phyloP scores from a whole-genome alignment of 2,329 filamentous ascomycete species.

The Penicillium vulpinum region DNA sequence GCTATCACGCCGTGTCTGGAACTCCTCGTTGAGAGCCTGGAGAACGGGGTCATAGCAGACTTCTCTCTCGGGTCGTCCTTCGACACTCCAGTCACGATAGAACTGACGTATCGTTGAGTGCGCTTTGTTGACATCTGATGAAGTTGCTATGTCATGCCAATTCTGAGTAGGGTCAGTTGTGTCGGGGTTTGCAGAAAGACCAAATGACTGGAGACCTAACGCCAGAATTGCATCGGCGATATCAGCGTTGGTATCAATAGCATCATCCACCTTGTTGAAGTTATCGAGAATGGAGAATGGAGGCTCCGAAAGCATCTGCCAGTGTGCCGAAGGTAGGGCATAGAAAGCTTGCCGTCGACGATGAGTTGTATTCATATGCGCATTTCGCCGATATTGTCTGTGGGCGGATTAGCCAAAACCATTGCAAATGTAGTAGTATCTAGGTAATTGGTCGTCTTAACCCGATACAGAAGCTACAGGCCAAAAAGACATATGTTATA shows the following conservation, averaged over 20 bases:
- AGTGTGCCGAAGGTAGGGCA: slow-evolving; percentile 78
- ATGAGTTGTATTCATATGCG: slow-evolving; percentile 90
- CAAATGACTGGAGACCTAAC: slow-evolving; percentile 68
- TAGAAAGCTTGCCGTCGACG: slow-evolving; percentile 90
- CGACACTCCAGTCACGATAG: slow-evolving; percentile 89
- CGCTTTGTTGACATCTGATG: slow-evolving; percentile 82
- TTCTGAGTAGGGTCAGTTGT: slow-evolving; percentile 50
- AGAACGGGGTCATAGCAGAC: slow-evolving; percentile 76
- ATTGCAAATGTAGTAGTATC: neutral
- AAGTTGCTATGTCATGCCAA: slow-evolving; percentile 71
- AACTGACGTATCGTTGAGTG: slow-evolving; percentile 90
- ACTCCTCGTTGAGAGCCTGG: slow-evolving; percentile 58
- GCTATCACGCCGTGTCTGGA: slow-evolving; percentile 34
- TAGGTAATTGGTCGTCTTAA: neutral
- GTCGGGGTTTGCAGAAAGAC: slow-evolving; percentile 45
- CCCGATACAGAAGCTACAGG: neutral
- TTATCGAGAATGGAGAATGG: slow-evolving; percentile 82
- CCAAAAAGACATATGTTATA: neutral
- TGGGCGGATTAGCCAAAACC: slow-evolving; percentile 1
- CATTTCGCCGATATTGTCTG: slow-evolving; percentile 80
- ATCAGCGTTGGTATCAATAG: slow-evolving; percentile 84
- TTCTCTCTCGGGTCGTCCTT: slow-evolving; percentile 71
- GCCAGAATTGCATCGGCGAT: slow-evolving; percentile 76
- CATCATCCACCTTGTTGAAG: slow-evolving; percentile 75
- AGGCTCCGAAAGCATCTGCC: slow-evolving; percentile 74